Evolutionary conservation across 2,329 filamentous ascomycete species (phyloP), one percentile per base, ranked within the genome.

Genomic region (Aspergillus sp.): DNA sequence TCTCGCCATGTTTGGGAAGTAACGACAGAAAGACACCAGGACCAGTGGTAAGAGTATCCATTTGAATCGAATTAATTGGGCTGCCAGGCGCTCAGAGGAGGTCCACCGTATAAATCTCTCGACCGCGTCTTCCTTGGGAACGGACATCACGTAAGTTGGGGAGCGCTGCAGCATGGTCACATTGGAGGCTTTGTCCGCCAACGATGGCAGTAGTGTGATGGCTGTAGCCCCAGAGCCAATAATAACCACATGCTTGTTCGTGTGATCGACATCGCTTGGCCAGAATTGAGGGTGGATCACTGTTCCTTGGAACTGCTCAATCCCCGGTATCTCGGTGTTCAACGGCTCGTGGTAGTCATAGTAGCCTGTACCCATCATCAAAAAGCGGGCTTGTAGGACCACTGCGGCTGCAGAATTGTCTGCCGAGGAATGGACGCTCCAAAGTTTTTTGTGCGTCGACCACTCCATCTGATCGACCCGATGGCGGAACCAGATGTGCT

Each of bases 91-190:
- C n/a, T n/a, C n/a, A n/a, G n/a, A n/a, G n/a, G n/a, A n/a, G 4
- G 28, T 36, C 37, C 8, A 33, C 27, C 10, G 32, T n/a, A n/a
- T n/a, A n/a, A n/a, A n/a, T n/a, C n/a, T n/a, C 13, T 28, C 19
- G 27, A 31, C 13, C 27, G 58, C 56, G n/a, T 44, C 45, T 38
- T 43, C 27, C 8, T 70, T 66, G 0, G 72, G 62, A 2, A 78
- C 50, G 27, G 75, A 67, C 37, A 83, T 44, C 40, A 89, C 71
- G 54, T 86, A 89, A 0, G 74, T 76, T 0, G 88, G 88, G 28
- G 81, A 86, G 37, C 88, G 79, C 65, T 91, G 87, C 5, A 91
- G 73, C 78, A 90, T 87, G 2, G 85, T 90, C 12, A 88, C 79
- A 12, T 77, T 74, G 3, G 63, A 66, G 2, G 84, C 85, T 29